Evolutionary conservation across 2,329 filamentous ascomycete genomes (phyloP), one percentile per base, ranked within the genome.

Genomic region (Botrytis fabae): DNA sequence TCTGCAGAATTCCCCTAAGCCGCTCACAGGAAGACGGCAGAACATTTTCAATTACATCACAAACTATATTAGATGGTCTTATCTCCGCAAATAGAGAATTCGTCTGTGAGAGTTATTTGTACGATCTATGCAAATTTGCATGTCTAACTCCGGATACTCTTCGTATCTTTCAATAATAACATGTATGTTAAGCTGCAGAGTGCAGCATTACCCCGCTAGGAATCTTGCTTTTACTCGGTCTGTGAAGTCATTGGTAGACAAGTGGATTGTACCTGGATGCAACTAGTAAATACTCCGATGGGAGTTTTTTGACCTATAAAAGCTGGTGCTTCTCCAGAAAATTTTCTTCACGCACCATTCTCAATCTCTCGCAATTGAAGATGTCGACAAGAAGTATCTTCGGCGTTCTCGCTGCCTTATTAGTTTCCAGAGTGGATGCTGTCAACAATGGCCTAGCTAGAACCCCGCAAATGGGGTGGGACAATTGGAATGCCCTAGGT

Each of bases 401-500:
- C 40, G 40, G 70, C 57, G 71, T 68, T 38, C 54, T 73, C 18
- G 74, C 74, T 8, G 46, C 72, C 38, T 59, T 76, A 38, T 64
- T 79, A 32, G 71, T 66, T 40, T 65, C 73, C 62, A 69, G 64
- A 60, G 78, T 75, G 10, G 63, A 61, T 63, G 81, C 81, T 12
- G 75, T 82, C 70, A 78, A 83, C 71, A 84, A 84, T 82, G 83
- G 83, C 12, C 78, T 84, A 9, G 83, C 82, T 42, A 73, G 77
- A 42, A 83, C 82, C 22, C 82, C 83, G 32, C 82, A 83, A 74
- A 82, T 85, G 76, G 84, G 84, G 22, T 86, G 78, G 77, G 75
- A 79, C 63, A 80, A 79, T 62, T 88, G 85, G 86, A 88, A 89
- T 77, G 84, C 84, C 28, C 86, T 85, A 75, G 80, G 80, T 40